These are phyloP conservation scores for Solanum gracilifrons DNA, from an alignment of 257 asterid genomes.

Conservation along the genomic window DNA sequence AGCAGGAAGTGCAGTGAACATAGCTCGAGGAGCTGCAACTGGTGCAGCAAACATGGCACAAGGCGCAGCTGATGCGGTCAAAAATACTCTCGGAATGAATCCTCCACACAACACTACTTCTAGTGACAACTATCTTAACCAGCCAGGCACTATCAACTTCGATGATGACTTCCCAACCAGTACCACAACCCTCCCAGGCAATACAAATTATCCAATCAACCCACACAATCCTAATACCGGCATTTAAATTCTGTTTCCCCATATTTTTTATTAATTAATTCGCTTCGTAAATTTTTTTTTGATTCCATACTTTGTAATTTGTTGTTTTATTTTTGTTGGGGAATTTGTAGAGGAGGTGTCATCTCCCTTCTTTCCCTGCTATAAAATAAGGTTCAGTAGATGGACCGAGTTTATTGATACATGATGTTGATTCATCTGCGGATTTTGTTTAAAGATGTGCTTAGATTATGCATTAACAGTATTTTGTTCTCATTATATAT, in stretches of 20 bases:
- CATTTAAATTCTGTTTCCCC: neutral
- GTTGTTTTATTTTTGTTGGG: constrained; percentile 2
- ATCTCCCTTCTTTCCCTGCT: constrained; percentile 72
- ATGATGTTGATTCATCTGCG: neutral
- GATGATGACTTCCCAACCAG: neutral
- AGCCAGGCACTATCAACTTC: neutral
- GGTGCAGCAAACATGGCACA: constrained; percentile 41
- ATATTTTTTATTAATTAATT: neutral
- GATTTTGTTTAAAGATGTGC: neutral
- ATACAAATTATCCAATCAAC: neutral
- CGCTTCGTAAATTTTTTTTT: neutral
- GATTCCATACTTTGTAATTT: neutral
- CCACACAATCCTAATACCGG: neutral
- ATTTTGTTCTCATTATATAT: neutral
- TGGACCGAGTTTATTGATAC: neutral
- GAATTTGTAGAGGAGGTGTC: constrained; percentile 24
- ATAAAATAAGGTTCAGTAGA: constrained; percentile 26
- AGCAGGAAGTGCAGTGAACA: constrained; percentile 31
- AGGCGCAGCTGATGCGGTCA: constrained; percentile 67
- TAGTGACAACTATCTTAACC: neutral
- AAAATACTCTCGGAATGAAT: constrained; percentile 35
- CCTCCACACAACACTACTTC: neutral
- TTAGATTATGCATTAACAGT: no score
- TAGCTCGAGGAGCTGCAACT: constrained; percentile 34
- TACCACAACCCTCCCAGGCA: neutral